Conservation (phyloP, 768 basidiomycete species). For the Amanita rimosa region DNA sequence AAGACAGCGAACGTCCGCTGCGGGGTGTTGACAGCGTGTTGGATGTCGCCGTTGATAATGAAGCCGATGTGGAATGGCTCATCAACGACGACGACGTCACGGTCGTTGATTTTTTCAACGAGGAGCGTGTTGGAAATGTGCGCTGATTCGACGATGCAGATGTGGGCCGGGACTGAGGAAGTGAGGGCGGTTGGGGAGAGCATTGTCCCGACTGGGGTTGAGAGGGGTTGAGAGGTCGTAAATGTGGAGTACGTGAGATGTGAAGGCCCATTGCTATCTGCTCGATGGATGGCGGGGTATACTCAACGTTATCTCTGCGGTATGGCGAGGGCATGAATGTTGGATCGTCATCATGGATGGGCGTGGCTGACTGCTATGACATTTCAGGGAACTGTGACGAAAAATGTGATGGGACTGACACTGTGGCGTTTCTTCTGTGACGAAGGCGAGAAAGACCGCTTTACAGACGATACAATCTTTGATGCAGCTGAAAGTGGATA, state of each 20-base stretch:
- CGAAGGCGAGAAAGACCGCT: slow-evolving; percentile 2
- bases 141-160: slow-evolving; percentile 25
- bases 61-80: slow-evolving; percentile 29
- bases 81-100: slow-evolving; percentile 26
- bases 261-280: slow-evolving; percentile 79
- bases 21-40: slow-evolving; percentile 19
- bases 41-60: slow-evolving; percentile 38
- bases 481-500: slow-evolving; percentile 1
- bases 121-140: slow-evolving; percentile 52
- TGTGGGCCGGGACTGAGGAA: slow-evolving; percentile 13
- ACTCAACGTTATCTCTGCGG: slow-evolving; percentile 16
- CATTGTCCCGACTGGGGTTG: slow-evolving; percentile 5
- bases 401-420: slow-evolving; percentile 5
- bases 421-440: slow-evolving; percentile 14
- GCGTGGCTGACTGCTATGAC: neutral
- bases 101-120: slow-evolving; percentile 44
- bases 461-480: slow-evolving; percentile 5
- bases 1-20: slow-evolving; percentile 23
- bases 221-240: slow-evolving; percentile 31
- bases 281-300: slow-evolving; percentile 35
- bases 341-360: slow-evolving; percentile 12
- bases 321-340: slow-evolving; percentile 8
- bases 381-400: neutral
- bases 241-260: slow-evolving; percentile 64
- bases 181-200: slow-evolving; percentile 12